A percentile compares a stretch with the other conserved stretches of the same genome.
Conservation (phyloP, 495 filamentous ascomycete species). For the Collariella sp. region DNA sequence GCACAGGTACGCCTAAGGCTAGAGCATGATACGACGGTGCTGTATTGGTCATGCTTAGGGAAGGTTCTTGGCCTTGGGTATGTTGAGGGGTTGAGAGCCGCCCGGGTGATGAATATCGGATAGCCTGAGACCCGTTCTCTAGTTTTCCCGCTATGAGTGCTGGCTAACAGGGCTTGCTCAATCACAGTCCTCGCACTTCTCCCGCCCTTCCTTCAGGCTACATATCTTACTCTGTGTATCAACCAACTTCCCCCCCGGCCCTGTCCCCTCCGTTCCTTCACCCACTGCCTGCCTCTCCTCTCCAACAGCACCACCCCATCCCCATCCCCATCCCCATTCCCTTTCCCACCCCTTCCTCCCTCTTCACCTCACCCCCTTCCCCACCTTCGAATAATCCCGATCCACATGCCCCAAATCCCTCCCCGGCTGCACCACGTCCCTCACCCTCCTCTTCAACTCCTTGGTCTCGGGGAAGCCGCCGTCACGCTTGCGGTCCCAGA, state of each 20-base stretch:
- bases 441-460: slow-evolving; percentile 77
- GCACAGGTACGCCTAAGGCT: no score
- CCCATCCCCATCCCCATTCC: neutral
- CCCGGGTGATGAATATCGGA: no score
- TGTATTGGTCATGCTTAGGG: no score
- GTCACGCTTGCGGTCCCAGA: slow-evolving; percentile 87
- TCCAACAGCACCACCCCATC: neutral
- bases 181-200: slow-evolving; percentile 42
- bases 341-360: no score
- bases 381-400: slow-evolving; percentile 28
- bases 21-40: no score
- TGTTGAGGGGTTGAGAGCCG: no score
- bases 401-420: slow-evolving; percentile 80
- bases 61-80: no score
- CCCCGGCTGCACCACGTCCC: slow-evolving; percentile 71
- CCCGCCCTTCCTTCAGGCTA: slow-evolving; percentile 7
- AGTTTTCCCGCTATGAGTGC: neutral
- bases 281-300: neutral
- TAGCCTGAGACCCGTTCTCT: no score
- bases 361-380: neutral
- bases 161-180: slow-evolving; percentile 7
- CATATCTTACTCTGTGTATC: neutral
- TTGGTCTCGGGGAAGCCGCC: slow-evolving; percentile 92
- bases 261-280: neutral
- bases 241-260: neutral